phyloP scores from a whole-genome alignment of 768 basidiomycete genomes.

The Agrocybe chaxingu region DNA sequence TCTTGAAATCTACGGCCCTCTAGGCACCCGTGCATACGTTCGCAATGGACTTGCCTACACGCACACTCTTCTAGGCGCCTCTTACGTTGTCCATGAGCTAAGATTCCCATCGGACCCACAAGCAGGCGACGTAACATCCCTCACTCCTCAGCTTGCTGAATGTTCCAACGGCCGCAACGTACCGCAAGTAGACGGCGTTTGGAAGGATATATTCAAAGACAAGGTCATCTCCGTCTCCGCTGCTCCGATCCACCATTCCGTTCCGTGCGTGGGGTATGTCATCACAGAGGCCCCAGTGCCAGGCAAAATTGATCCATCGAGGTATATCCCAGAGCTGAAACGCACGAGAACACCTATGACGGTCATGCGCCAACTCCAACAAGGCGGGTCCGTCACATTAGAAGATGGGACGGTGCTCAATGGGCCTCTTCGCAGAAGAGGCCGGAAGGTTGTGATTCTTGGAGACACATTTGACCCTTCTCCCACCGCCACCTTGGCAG shows the following conservation, averaged over 20 bases:
- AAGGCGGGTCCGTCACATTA: conserved; percentile 60
- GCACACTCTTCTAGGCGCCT: conserved; percentile 58
- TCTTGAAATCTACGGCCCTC: conserved; percentile 83
- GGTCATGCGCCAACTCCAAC: conserved; percentile 63
- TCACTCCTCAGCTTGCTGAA: conserved; percentile 54
- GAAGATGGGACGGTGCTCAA: conserved; percentile 70
- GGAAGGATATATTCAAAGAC: conserved; percentile 64
- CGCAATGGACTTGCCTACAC: conserved; percentile 67
- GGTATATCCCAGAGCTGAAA: conserved; percentile 66
- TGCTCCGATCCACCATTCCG: conserved; percentile 76
- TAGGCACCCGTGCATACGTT: conserved; percentile 79
- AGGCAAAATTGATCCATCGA: conserved; percentile 69
- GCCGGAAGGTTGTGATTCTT: conserved; percentile 76
- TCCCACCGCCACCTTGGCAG: conserved; percentile 56
- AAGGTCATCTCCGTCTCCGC: conserved; percentile 62
- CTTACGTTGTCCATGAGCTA: conserved; percentile 84
- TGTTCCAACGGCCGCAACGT: conserved; percentile 62
- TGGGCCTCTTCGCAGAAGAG: conserved; percentile 62
- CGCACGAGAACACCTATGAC: conserved; percentile 69
- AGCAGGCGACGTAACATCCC: conserved; percentile 42
- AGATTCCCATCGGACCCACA: conserved; percentile 59
- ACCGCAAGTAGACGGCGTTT: conserved; percentile 51
- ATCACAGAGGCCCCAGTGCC: conserved; percentile 67
- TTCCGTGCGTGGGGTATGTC: conserved; percentile 80
- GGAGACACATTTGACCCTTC: conserved; percentile 85